Percentiles rank a stretch among this genome's conserved stretches.
These are phyloP conservation scores for Peronospora belbahrii DNA, from an alignment of 352 stramenopile genomes.

Conservation along the genomic window DNA sequence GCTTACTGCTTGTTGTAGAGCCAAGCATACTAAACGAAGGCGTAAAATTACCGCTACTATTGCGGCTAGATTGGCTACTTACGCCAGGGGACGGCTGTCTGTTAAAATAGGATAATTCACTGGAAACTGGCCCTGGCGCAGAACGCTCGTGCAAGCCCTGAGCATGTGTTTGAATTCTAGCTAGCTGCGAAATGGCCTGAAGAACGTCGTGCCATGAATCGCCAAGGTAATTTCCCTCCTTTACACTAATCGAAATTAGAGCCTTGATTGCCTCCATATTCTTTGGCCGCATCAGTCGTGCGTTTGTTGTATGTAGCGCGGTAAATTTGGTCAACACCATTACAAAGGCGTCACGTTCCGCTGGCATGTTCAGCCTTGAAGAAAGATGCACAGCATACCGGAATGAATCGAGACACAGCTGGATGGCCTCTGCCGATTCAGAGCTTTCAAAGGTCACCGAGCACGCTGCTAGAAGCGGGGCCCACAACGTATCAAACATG, in stretches of 20 bases:
- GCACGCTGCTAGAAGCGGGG: conserved; percentile 92
- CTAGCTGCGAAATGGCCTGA: conserved; percentile 95
- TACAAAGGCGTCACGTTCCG: conserved; percentile 93
- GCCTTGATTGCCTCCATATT: conserved; percentile 97
- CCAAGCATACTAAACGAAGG: conserved; percentile 26
- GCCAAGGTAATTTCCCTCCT: conserved; percentile 95
- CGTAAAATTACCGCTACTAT: conserved; percentile 22
- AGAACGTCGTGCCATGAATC: conserved; percentile 96
- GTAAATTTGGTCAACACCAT: conserved; percentile 96
- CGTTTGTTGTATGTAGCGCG: conserved; percentile 88
- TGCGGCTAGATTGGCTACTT: conserved; percentile 18
- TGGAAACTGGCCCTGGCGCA: conserved; percentile 7
- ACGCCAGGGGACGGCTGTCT: conserved; percentile 32
- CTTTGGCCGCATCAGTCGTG: conserved; percentile 92
- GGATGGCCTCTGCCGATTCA: conserved; percentile 88
- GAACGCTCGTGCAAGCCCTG: conserved; percentile 70
- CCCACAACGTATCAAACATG: conserved; percentile 99
- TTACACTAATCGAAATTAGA: conserved; percentile 94
- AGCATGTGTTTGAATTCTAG: conserved; percentile 93
- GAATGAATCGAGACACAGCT: conserved; percentile 93
- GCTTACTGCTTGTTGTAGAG: conserved; percentile 19
- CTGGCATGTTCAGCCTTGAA: conserved; percentile 80
- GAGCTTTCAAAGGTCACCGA: conserved; percentile 95
- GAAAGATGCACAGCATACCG: conserved; percentile 91
- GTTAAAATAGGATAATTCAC: conserved; percentile 78